Evolutionary conservation across 108 stramenopile genomes (phyloP), one percentile per base, ranked within the genome.

Genomic region (Skeletonema menzelii): DNA sequence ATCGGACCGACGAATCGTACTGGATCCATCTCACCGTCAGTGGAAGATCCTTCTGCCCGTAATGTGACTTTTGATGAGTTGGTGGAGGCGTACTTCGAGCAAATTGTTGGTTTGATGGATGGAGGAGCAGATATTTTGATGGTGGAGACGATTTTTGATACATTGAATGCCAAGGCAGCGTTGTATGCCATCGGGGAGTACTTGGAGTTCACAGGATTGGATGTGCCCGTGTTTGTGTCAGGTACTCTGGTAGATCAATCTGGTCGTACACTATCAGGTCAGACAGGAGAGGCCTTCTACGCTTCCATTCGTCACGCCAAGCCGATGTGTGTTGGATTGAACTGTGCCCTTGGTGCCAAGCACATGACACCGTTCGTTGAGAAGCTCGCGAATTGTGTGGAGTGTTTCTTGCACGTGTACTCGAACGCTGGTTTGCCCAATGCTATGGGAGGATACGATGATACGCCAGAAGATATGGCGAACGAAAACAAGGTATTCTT

Each of bases 21-120:
- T 49, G 96, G 88, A 13, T 97, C 96, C 12, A 98, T 99, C 73
- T 97, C 96, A 28, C 98, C 96, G 14, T 92, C 94, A 35, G 97
- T 98, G 59, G 97, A 98, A 66, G 98, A 99, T 81, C 93, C 98
- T 1, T 68, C 95, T 6, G 86, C 83, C 19, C 89, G 98, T 13
- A 99, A 99, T 84, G 97, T 97, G 55, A 97, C 95, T 8, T 99
- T 99, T 83, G 97, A 98, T 72, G 98, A 99, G 93, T 88, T 99
- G 32, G 98, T 97, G 38, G 93, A 89, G 56, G 89, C 98, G 15
- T 99, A 99, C 88, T 91, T 96, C 61, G 95, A 97, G 83, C 95
- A 98, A 82, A 79, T 91, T 40, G 95, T 95, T 38, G 97, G 91
- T n/a, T 80, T 99, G 70, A 78, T 97, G 73, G 98, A 98, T 70